A percentile compares a stretch with the other conserved stretches of the same genome.
Evolutionary conservation across 768 basidiomycete species (phyloP).

Genomic region (Calvatia gigantea): DNA sequence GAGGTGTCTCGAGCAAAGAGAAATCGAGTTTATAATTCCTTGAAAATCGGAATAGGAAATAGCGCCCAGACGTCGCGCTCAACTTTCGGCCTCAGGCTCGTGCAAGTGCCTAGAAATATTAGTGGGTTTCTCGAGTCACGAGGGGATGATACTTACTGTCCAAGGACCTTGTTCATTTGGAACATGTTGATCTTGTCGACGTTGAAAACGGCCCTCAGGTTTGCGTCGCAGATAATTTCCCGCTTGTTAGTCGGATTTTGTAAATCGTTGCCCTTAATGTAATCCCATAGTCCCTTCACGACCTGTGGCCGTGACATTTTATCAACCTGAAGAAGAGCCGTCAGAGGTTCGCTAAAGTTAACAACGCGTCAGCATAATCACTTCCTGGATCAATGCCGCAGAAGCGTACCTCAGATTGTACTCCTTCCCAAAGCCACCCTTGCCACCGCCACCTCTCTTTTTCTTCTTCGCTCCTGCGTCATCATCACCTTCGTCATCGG

Average conservation of each 20-base stretch:
- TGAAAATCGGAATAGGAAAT: background rate
- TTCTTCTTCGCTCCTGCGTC: constrained; percentile 36
- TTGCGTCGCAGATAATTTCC: constrained; percentile 82
- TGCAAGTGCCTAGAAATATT: constrained; percentile 30
- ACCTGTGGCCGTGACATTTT: constrained; percentile 83
- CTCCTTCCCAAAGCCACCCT: constrained; percentile 78
- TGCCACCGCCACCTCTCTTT: constrained; percentile 45
- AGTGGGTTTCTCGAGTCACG: background rate
- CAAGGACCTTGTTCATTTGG: constrained; percentile 89
- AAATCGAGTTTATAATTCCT: background rate
- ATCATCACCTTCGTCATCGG: constrained; percentile 50
- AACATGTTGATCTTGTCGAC: constrained; percentile 90
- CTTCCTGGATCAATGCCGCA: background rate
- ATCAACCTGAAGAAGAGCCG: constrained; percentile 61
- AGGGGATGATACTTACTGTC: constrained; percentile 47
- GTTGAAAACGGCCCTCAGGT: constrained; percentile 70
- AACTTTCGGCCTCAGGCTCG: constrained; percentile 24
- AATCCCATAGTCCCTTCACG: constrained; percentile 87
- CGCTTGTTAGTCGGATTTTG: constrained; percentile 84
- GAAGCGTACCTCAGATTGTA: constrained; percentile 60
- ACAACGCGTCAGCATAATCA: constrained; percentile 8
- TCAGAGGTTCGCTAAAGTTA: constrained; percentile 60
- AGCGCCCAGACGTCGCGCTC: background rate
- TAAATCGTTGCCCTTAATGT: constrained; percentile 77
- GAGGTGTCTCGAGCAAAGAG: background rate